Conservation (phyloP, 176 grass and related monocot genomes). For the Oryza officinalis region DNA sequence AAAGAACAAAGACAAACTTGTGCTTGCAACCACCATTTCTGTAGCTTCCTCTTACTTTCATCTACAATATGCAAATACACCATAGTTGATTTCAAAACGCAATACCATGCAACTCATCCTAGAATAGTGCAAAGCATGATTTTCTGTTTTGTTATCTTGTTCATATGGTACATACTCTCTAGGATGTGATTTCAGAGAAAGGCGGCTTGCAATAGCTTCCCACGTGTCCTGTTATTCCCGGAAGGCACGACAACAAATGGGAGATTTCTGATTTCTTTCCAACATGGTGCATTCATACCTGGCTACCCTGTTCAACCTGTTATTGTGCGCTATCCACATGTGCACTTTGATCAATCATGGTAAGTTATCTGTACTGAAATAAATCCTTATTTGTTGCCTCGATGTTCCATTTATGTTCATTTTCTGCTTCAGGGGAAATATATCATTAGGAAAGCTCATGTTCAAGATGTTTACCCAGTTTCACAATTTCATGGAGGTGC, state of each 20-base stretch:
- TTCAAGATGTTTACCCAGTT: slow-evolving; percentile 99
- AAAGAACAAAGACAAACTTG: neutral
- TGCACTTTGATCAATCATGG: slow-evolving; percentile 99
- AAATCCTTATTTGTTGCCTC: slow-evolving; percentile 19
- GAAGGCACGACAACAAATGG: slow-evolving; percentile 99
- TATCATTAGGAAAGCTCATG: slow-evolving; percentile 76
- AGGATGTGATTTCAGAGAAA: slow-evolving; percentile 98
- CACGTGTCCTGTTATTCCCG: slow-evolving; percentile 85
- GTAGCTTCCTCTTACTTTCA: neutral
- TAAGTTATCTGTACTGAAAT: slow-evolving; percentile 33
- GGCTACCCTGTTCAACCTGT: slow-evolving; percentile 89
- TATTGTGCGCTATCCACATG: slow-evolving; percentile 81
- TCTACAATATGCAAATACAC: neutral
- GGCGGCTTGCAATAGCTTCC: slow-evolving; percentile 82
- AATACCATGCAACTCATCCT: slow-evolving; percentile 8
- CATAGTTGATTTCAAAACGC: slow-evolving; percentile 6
- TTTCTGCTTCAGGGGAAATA: slow-evolving; percentile 79
- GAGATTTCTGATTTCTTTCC: slow-evolving; percentile 88
- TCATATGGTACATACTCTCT: slow-evolving; percentile 77
- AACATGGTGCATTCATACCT: slow-evolving; percentile 91
- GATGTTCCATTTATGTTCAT: neutral
- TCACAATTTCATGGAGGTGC: slow-evolving; percentile 99
- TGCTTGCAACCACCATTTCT: slow-evolving; percentile 15
- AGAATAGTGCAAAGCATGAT: slow-evolving; percentile 25
- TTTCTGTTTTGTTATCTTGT: slow-evolving; percentile 69